Evolutionary conservation across 148 eudicot species (phyloP).

Genomic region (Pouteria glomerata): DNA sequence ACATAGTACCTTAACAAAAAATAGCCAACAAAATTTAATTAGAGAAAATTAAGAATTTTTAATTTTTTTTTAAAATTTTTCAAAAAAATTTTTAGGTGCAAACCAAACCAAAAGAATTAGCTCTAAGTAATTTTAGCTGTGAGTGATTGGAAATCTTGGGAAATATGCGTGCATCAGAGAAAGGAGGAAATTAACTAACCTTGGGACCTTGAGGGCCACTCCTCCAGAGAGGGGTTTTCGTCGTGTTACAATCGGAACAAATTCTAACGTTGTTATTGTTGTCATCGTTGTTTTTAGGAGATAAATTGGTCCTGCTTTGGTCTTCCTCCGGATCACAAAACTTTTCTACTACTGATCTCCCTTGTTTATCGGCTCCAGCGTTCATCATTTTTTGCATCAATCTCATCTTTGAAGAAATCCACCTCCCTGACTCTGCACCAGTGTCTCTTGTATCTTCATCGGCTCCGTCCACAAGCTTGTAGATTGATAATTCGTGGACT

Average conservation of each 20-base stretch:
- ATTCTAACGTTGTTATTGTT: slow-evolving; percentile 22
- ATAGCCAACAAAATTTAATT: too few species aligned
- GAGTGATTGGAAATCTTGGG: too few species aligned
- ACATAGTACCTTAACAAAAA: too few species aligned
- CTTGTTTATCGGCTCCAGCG: not conserved
- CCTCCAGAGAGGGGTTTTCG: slow-evolving; percentile 63
- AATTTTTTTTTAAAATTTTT: too few species aligned
- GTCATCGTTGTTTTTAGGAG: not conserved
- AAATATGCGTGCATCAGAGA: too few species aligned
- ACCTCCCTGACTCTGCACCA: slow-evolving; percentile 1
- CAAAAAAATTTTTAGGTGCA: too few species aligned
- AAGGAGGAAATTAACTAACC: slow-evolving; percentile 16
- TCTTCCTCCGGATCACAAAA: not conserved
- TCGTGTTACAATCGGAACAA: slow-evolving; percentile 50
- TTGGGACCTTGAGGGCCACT: slow-evolving; percentile 69
- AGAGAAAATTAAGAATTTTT: too few species aligned
- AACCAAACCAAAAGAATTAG: not conserved
- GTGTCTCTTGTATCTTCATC: not conserved
- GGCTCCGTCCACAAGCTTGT: not conserved
- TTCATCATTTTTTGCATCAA: slow-evolving; percentile 11
- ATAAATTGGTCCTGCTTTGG: not conserved
- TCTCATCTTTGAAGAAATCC: slow-evolving; percentile 18
- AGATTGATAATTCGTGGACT: not conserved
- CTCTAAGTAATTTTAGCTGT: not conserved
- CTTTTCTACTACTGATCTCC: not conserved